A percentile compares a stretch with the other conserved stretches of the same genome.
phyloP scores from a whole-genome alignment of 495 filamentous ascomycete species.

The Penicillium robsamsonii region DNA sequence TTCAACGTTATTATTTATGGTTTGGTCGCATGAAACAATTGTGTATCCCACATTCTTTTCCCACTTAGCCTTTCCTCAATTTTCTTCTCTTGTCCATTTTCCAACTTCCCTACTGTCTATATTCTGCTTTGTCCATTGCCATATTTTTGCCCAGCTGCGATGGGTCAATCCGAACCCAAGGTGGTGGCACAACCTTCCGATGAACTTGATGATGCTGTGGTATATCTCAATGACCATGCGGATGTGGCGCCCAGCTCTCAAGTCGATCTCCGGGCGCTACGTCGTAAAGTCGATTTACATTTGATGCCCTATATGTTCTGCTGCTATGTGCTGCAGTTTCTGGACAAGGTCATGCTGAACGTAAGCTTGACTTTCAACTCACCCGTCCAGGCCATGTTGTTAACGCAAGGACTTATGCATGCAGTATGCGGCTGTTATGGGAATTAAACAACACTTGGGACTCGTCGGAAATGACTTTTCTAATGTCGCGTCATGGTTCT shows the following conservation, averaged over 20 bases:
- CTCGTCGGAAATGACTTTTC: conserved; percentile 53
- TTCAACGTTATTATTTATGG: neutral
- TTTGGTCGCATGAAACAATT: neutral
- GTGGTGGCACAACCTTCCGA: conserved; percentile 6
- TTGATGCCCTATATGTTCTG: conserved; percentile 58
- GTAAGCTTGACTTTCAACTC: conserved; percentile 28
- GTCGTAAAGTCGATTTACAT: conserved; percentile 48
- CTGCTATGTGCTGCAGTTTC: conserved; percentile 62
- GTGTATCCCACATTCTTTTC: conserved; percentile 1
- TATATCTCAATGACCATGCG: conserved; percentile 32
- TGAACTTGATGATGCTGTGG: conserved; percentile 34
- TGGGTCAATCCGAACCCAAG: conserved; percentile 18
- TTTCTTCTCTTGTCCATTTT: neutral
- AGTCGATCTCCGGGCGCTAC: conserved; percentile 21
- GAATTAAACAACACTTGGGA: conserved; percentile 46
- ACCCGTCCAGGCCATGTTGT: neutral
- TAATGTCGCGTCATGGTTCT: conserved; percentile 53
- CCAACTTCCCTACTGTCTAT: neutral
- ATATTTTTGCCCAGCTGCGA: neutral
- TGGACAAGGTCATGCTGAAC: conserved; percentile 66
- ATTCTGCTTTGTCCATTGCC: neutral
- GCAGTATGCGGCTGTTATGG: conserved; percentile 58
- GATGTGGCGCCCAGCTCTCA: conserved; percentile 1
- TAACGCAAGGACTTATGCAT: neutral
- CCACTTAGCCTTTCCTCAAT: neutral